Evolutionary conservation across 2,329 filamentous ascomycete species (phyloP).

Genomic region (Conoideocrella luteorostrata): DNA sequence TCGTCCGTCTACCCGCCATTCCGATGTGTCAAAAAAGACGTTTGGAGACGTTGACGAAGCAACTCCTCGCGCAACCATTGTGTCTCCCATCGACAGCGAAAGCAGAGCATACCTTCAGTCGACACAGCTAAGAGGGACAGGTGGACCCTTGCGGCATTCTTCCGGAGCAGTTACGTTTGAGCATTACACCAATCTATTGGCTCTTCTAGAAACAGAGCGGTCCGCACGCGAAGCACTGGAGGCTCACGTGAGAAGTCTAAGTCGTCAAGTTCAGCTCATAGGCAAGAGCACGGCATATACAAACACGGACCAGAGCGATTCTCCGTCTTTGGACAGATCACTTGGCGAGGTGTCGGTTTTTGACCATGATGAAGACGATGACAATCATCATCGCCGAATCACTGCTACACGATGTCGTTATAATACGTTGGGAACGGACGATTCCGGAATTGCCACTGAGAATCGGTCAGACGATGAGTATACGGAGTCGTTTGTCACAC

Average conservation of each 20-base stretch:
- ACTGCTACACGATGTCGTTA: neutral
- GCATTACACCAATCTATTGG: conserved; percentile 43
- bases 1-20: conserved; percentile 31
- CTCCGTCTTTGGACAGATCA: conserved; percentile 30
- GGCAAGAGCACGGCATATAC: conserved; percentile 28
- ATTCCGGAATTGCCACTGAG: conserved; percentile 29
- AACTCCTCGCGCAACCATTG: conserved; percentile 29
- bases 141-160: conserved; percentile 24
- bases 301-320: conserved; percentile 18
- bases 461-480: conserved; percentile 35
- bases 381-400: conserved; percentile 16
- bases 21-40: conserved; percentile 35
- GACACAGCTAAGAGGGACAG: conserved; percentile 22
- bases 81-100: conserved; percentile 9
- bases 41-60: conserved; percentile 42
- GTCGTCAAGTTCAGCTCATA: conserved; percentile 41
- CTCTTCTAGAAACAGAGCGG: conserved; percentile 51
- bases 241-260: conserved; percentile 47
- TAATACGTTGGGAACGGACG: conserved; percentile 18
- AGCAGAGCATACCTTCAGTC: conserved; percentile 37
- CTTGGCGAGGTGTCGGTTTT: conserved; percentile 33
- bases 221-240: conserved; percentile 50
- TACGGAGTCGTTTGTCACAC: conserved; percentile 47
- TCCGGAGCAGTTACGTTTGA: conserved; percentile 31
- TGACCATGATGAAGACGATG: conserved; percentile 36